Evolutionary conservation across 768 basidiomycete genomes (phyloP).

Genomic region (Tulasnella sp.): DNA sequence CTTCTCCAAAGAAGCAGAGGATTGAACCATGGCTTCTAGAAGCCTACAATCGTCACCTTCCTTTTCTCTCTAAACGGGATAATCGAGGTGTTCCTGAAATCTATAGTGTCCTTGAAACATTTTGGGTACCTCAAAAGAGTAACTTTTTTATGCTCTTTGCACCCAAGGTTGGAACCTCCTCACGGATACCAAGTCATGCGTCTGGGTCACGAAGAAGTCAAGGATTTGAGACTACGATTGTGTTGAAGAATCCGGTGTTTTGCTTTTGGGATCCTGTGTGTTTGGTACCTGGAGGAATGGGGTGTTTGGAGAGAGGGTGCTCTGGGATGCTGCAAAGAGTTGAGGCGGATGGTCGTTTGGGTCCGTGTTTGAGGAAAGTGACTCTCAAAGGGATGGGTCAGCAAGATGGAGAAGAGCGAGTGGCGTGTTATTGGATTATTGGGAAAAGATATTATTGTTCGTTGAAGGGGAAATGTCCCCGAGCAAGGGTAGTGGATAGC

Average conservation of each 20-base stretch:
- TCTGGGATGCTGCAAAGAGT: no score
- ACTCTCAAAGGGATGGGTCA: no score
- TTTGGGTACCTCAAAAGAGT: slow-evolving; percentile 6
- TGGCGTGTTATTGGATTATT: no score
- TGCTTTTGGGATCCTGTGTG: slow-evolving; percentile 12
- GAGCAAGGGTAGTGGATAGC: no score
- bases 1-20: no score
- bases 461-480: no score
- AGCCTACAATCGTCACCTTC: background rate
- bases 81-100: background rate
- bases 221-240: background rate
- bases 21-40: no score
- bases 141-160: slow-evolving; percentile 6
- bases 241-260: slow-evolving; percentile 1
- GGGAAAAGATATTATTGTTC: no score
- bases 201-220: background rate
- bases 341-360: no score
- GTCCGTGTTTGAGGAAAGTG: no score
- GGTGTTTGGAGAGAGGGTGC: background rate
- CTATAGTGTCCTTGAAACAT: background rate
- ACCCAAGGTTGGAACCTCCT: background rate
- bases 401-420: no score
- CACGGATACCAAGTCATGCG: background rate
- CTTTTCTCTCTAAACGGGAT: background rate
- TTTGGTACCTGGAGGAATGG: background rate